A percentile compares a stretch with the other conserved stretches of the same genome.
These are phyloP conservation scores for Lipomyces japonicus DNA, from an alignment of 805 yeast species.

Conservation along the genomic window DNA sequence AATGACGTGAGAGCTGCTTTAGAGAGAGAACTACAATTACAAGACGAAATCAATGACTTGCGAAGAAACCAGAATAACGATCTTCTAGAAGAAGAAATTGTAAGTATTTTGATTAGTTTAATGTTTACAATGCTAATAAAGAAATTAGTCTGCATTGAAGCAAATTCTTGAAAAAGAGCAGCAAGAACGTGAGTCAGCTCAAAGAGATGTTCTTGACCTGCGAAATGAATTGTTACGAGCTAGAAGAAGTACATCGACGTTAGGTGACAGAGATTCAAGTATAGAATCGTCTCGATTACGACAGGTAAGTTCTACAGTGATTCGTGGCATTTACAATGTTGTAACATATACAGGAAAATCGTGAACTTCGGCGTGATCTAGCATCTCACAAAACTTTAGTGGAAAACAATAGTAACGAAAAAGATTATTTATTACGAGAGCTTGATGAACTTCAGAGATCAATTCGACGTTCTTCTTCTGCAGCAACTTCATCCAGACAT, in stretches of 20 bases:
- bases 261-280: constrained; percentile 19
- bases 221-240: constrained; percentile 15
- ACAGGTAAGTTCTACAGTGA: constrained; percentile 1
- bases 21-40: constrained; percentile 7
- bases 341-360: constrained; percentile 6
- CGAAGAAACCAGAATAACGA: constrained; percentile 8
- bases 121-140: background rate
- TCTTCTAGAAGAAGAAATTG: constrained; percentile 16
- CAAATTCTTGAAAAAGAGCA: constrained; percentile 19
- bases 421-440: constrained; percentile 19
- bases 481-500: constrained; percentile 7
- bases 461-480: constrained; percentile 9
- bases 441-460: constrained; percentile 19
- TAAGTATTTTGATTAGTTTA: constrained; percentile 1
- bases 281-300: constrained; percentile 12
- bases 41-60: constrained; percentile 7
- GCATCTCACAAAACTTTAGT: constrained; percentile 13
- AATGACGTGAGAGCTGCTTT: constrained; percentile 4
- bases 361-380: constrained; percentile 24
- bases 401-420: constrained; percentile 14
- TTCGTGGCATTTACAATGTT: background rate
- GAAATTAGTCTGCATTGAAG: constrained; percentile 7
- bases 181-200: constrained; percentile 19
- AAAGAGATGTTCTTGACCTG: constrained; percentile 14
- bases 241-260: constrained; percentile 15